Base-by-base conservation (phyloP, 768 basidiomycete species). In the Tulasnella sp. region DNA sequence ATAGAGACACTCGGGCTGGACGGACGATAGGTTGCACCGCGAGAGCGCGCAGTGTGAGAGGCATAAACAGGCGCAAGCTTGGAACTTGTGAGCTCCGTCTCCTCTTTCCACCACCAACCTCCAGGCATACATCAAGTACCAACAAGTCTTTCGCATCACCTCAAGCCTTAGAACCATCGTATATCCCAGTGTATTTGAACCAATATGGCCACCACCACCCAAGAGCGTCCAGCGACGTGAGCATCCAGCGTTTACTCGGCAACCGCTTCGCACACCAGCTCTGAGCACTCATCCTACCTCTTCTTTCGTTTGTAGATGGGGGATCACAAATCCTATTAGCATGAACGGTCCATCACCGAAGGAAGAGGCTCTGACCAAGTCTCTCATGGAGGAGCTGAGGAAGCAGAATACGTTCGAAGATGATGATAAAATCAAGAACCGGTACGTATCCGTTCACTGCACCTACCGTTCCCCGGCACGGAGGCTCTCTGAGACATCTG, bases 341-440 rank as follows among this genome's bases (percentile, higher is more conserved):
- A 87, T 85, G 29, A 81, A 79, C 37, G 89, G 90, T 76, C 94
- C 92, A 22, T 91, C 80, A 66, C 85, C 87, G 73, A 85, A 89
- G 76, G 92, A 94, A 81, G 90, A 89, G 79, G 90, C 91, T 79
- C 90, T 94, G 26, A 94, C 92, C 0, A 77, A 83, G 19, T 90
- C 91, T 6, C 83, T 99, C 68, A 92, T 98, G 90, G 89, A 93
- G 72, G 96, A 99, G 80, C 85, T 99, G 37, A 85, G 88, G 77
- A 83, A 86, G 62, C 90, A 96, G 77, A 90, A 91, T 72, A 90
- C 90, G 2, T 96, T 97, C 80, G 96, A 98, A 81, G 88, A 85
- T 62, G 91, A 94, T 74, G 90, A 92, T 69, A 95, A 98, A 80
- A 85, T 92, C 34, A 86, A 90, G 80, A 89, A 87, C 74, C 89